A percentile compares a stretch with the other conserved stretches of the same genome.
Evolutionary conservation across 148 eudicot species (phyloP).

Genomic region (Vaccinium myrtillus): DNA sequence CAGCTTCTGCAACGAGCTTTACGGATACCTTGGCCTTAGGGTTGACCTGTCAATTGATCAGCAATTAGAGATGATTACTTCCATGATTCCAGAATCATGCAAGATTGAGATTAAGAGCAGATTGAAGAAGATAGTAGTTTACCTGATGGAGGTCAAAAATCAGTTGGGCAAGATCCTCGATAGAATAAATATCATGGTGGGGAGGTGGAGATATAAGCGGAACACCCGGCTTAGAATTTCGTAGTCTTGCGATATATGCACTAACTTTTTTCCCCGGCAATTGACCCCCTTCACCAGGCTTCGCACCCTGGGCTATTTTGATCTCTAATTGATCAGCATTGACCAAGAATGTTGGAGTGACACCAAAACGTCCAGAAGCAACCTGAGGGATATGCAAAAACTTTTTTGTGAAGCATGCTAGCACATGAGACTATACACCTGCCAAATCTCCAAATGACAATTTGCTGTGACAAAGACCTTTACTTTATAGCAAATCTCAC

Average conservation of each 20-base stretch:
- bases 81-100: conserved; percentile 6
- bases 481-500: background rate
- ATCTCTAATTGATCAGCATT: conserved; percentile 99
- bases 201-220: conserved; percentile 99
- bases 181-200: conserved; percentile 98
- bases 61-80: conserved; percentile 9
- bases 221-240: conserved; percentile 98
- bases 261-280: conserved; percentile 99
- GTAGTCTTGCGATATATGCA: conserved; percentile 96
- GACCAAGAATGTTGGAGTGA: conserved; percentile 95
- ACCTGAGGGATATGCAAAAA: conserved; percentile 53
- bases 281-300: conserved; percentile 99
- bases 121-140: conserved; percentile 8
- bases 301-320: conserved; percentile 99
- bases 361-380: conserved; percentile 99
- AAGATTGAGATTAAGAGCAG: background rate
- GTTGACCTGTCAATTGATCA: conserved; percentile 62
- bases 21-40: conserved; percentile 98
- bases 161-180: conserved; percentile 98
- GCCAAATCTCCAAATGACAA: background rate
- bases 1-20: conserved; percentile 99
- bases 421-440: background rate
- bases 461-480: background rate
- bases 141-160: conserved; percentile 99
- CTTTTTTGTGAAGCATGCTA: background rate